These are phyloP conservation scores for Trichoderma polysporum DNA, from an alignment of 2,329 filamentous ascomycete species.

Conservation along the genomic window DNA sequence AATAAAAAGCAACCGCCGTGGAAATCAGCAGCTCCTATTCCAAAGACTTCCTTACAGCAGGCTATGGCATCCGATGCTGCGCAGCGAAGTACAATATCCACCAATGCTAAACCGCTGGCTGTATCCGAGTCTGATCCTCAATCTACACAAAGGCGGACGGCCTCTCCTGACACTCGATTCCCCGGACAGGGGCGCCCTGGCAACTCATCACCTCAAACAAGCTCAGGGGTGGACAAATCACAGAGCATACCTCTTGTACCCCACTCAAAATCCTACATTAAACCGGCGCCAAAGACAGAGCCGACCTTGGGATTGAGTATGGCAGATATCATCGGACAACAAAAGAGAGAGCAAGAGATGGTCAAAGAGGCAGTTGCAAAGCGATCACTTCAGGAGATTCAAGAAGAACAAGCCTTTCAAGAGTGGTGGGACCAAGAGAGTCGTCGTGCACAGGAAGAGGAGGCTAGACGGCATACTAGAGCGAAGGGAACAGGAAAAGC, in stretches of 20 bases:
- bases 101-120: slow-evolving; percentile 44
- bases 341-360: slow-evolving; percentile 78
- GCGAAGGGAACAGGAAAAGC: slow-evolving; percentile 46
- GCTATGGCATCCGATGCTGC: slow-evolving; percentile 39
- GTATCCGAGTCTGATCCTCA: slow-evolving; percentile 43
- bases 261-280: slow-evolving; percentile 61
- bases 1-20: slow-evolving; percentile 58
- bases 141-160: slow-evolving; percentile 47
- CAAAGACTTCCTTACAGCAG: slow-evolving; percentile 53
- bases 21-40: slow-evolving; percentile 56
- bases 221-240: slow-evolving; percentile 31
- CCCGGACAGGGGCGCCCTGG: slow-evolving; percentile 53
- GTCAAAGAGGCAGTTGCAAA: slow-evolving; percentile 84
- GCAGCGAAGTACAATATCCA: slow-evolving; percentile 30
- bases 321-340: slow-evolving; percentile 83
- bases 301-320: slow-evolving; percentile 70
- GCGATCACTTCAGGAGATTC: slow-evolving; percentile 88
- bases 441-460: slow-evolving; percentile 65
- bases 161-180: slow-evolving; percentile 63
- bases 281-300: slow-evolving; percentile 59
- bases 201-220: slow-evolving; percentile 33
- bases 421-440: slow-evolving; percentile 95
- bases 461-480: slow-evolving; percentile 43
- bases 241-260: slow-evolving; percentile 49
- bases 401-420: slow-evolving; percentile 94